Evolutionary conservation across 2,329 filamentous ascomycete species (phyloP).

Genomic region (Penicillium sp.): DNA sequence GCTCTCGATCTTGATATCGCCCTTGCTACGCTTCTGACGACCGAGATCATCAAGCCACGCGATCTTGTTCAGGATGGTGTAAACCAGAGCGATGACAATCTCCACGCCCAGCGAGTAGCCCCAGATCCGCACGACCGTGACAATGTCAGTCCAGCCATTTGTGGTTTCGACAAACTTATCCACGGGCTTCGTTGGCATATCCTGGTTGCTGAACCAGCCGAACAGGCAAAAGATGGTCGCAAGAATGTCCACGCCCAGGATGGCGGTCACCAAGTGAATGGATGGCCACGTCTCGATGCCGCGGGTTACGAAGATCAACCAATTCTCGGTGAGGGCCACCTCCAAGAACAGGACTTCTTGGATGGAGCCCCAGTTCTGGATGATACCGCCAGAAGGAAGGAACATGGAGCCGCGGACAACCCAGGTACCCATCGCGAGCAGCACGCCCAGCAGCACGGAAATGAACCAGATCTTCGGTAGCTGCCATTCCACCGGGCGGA

Average conservation of each 20-base stretch:
- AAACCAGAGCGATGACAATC: constrained; percentile 52
- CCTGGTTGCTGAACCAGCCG: constrained; percentile 65
- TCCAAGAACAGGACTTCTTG: constrained; percentile 83
- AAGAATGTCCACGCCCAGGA: constrained; percentile 67
- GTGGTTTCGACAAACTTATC: constrained; percentile 34
- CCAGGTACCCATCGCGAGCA: constrained; percentile 72
- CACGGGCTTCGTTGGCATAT: constrained; percentile 32
- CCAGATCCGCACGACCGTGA: constrained; percentile 53
- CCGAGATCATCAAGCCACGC: constrained; percentile 49
- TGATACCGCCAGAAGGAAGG: constrained; percentile 66
- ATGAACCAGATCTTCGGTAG: constrained; percentile 80
- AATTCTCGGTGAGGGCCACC: constrained; percentile 89
- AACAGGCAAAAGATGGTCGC: constrained; percentile 74
- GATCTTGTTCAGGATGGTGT: constrained; percentile 48
- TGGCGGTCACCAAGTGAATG: constrained; percentile 68
- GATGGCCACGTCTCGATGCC: constrained; percentile 71
- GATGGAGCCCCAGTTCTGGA: constrained; percentile 70
- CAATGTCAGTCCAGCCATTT: constrained; percentile 59
- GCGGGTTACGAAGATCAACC: constrained; percentile 94
- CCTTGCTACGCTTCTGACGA: constrained; percentile 47
- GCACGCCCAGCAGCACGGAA: constrained; percentile 55
- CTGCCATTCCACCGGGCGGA: constrained; percentile 76
- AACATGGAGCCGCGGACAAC: constrained; percentile 69
- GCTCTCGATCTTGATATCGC: constrained; percentile 52
- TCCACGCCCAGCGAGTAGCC: constrained; percentile 51